Percentiles rank a stretch among this genome's conserved stretches.
These are phyloP conservation scores for Penicillium goetzii DNA, from an alignment of 495 filamentous ascomycete genomes.

Conservation along the genomic window DNA sequence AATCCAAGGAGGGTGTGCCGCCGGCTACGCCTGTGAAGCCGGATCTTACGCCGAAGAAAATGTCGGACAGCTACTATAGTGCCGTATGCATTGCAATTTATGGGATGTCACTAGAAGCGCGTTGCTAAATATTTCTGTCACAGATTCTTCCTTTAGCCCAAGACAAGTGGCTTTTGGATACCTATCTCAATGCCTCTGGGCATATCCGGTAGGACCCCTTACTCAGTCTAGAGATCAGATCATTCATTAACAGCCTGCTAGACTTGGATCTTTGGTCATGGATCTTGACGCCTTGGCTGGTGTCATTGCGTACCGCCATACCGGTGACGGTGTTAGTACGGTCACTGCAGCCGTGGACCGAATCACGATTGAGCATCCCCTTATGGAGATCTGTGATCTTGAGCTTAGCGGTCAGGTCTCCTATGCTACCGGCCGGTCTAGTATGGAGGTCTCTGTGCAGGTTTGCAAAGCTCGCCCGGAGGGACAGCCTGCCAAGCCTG, in stretches of 20 bases:
- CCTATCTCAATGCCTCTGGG: constrained; percentile 68
- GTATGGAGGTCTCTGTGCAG: constrained; percentile 80
- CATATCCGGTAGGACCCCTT: constrained; percentile 57
- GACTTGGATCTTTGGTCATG: constrained; percentile 75
- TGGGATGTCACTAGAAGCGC: not conserved
- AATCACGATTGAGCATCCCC: constrained; percentile 73
- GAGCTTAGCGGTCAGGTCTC: constrained; percentile 80
- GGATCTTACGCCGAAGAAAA: constrained; percentile 62
- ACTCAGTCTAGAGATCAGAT: not conserved
- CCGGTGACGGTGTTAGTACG: constrained; percentile 73
- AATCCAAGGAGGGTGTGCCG: constrained; percentile 28
- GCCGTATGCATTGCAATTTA: constrained; percentile 50
- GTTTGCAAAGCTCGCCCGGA: constrained; percentile 65
- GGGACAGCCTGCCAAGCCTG: constrained; percentile 60
- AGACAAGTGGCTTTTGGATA: constrained; percentile 72
- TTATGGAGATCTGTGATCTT: constrained; percentile 80
- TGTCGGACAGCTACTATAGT: constrained; percentile 66
- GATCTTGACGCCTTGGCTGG: constrained; percentile 83
- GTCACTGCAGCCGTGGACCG: constrained; percentile 83
- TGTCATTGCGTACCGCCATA: constrained; percentile 81
- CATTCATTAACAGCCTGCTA: constrained; percentile 16
- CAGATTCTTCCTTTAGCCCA: constrained; percentile 68
- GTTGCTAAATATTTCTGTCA: constrained; percentile 20
- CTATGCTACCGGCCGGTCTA: constrained; percentile 77
- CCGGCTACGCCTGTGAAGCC: constrained; percentile 42